Percentiles rank a stretch among this genome's conserved stretches.
Conservation (phyloP, 1,284 basidiomycete species). For the Ceratobasidium sp. region DNA sequence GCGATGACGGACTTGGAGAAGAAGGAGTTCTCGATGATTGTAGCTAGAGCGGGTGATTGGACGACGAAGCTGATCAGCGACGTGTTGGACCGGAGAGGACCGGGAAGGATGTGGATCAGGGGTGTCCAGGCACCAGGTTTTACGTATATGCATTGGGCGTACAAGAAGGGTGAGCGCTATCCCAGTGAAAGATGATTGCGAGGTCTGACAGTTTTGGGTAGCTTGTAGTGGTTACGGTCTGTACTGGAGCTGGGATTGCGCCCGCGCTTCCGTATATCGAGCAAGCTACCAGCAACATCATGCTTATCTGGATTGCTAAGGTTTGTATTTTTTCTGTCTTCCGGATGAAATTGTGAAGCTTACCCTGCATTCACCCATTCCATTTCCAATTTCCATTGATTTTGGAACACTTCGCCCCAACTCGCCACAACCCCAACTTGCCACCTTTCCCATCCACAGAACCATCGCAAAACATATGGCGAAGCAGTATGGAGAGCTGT, state of each 20-base stretch:
- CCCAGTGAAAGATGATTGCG: no score
- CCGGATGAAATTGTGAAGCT: background rate
- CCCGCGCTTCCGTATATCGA: conserved; percentile 40
- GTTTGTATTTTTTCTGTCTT: background rate
- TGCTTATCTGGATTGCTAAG: conserved; percentile 44
- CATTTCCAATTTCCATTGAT: background rate
- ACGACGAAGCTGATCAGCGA: conserved; percentile 33
- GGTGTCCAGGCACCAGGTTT: conserved; percentile 37
- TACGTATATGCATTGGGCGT: conserved; percentile 44
- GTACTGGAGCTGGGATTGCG: conserved; percentile 40
- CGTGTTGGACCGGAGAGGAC: conserved; percentile 4
- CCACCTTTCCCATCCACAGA: conserved; percentile 7
- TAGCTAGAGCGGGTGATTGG: conserved; percentile 35
- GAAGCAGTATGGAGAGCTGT: conserved; percentile 39
- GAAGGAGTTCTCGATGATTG: conserved; percentile 37
- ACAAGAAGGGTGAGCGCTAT: conserved; percentile 32
- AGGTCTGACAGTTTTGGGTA: background rate
- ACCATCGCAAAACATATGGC: conserved; percentile 44
- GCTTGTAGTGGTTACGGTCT: conserved; percentile 32
- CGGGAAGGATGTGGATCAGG: conserved; percentile 38
- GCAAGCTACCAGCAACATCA: conserved; percentile 38
- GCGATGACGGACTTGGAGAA: conserved; percentile 37
- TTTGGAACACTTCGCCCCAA: background rate
- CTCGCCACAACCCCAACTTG: background rate
- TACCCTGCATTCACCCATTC: background rate